phyloP scores from a whole-genome alignment of 495 filamentous ascomycete genomes.

The Daldinia grandis region DNA sequence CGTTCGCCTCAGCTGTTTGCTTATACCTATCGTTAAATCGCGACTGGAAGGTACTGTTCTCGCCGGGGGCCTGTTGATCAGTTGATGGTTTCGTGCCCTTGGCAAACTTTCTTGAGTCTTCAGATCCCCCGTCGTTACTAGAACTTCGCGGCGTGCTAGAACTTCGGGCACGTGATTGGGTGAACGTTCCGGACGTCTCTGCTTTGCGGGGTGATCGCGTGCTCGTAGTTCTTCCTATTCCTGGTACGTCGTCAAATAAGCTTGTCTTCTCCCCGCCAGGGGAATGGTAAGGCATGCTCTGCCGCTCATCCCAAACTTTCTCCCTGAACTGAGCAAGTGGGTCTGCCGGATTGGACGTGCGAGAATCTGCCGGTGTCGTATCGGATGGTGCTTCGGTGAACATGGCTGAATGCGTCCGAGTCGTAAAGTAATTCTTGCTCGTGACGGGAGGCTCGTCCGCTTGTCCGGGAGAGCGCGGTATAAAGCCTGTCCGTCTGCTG shows the following conservation, averaged over 20 bases:
- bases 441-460: conserved; percentile 56
- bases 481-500: conserved; percentile 49
- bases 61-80: conserved; percentile 4
- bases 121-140: conserved; percentile 36
- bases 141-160: conserved; percentile 37
- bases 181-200: conserved; percentile 39
- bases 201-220: conserved; percentile 32
- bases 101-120: conserved; percentile 23
- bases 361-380: conserved; percentile 34
- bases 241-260: conserved; percentile 52
- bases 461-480: conserved; percentile 49
- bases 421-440: conserved; percentile 56
- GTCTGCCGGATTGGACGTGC: conserved; percentile 41
- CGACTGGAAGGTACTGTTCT: conserved; percentile 20
- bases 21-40: conserved; percentile 45
- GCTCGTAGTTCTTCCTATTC: conserved; percentile 35
- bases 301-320: conserved; percentile 58
- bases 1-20: conserved; percentile 19
- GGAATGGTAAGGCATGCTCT: conserved; percentile 74
- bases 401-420: conserved; percentile 42
- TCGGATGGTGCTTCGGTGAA: conserved; percentile 50
- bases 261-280: conserved; percentile 75
- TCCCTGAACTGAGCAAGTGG: conserved; percentile 57
- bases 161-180: conserved; percentile 31
- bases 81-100: not conserved